phyloP scores from a whole-genome alignment of 306 rosid species.

The Quercus robur region DNA sequence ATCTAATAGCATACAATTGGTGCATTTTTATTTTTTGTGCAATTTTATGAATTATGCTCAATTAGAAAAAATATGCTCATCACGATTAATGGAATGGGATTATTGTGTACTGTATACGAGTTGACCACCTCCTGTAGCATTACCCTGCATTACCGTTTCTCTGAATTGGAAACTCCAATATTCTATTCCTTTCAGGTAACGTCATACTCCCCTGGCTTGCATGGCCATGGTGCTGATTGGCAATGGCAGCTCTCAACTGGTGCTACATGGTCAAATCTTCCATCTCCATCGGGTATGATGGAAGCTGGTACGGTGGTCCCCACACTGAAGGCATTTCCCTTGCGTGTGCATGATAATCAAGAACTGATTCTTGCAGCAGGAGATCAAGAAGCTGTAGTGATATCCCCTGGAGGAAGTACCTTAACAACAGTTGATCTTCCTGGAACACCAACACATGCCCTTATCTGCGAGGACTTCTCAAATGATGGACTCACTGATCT shows the following conservation, averaged over 20 bases:
- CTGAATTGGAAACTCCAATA: conserved; percentile 8
- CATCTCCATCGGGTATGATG: conserved; percentile 94
- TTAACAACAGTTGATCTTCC: conserved; percentile 78
- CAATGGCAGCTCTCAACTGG: conserved; percentile 93
- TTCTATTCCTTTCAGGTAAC: conserved; percentile 60
- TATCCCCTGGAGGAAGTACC: conserved; percentile 84
- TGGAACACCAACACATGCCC: conserved; percentile 74
- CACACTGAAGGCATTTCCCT: conserved; percentile 71
- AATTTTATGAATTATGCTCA: neutral
- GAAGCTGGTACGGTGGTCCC: conserved; percentile 79
- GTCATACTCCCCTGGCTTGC: conserved; percentile 90
- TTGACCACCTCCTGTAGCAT: neutral
- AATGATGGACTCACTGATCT: conserved; percentile 92
- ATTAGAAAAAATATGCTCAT: neutral
- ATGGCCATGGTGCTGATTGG: conserved; percentile 89
- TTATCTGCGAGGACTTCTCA: conserved; percentile 84
- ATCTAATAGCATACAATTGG: neutral
- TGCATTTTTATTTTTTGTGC: neutral
- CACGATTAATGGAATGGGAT: neutral
- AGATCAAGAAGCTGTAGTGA: conserved; percentile 86
- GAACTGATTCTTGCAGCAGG: conserved; percentile 94
- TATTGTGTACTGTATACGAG: neutral
- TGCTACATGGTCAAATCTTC: conserved; percentile 91
- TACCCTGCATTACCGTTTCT: neutral
- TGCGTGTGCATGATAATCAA: conserved; percentile 59